Evolutionary conservation across 192 early-diverging fungal genomes (phyloP).

Genomic region (Ramicandelaber brevisporus): DNA sequence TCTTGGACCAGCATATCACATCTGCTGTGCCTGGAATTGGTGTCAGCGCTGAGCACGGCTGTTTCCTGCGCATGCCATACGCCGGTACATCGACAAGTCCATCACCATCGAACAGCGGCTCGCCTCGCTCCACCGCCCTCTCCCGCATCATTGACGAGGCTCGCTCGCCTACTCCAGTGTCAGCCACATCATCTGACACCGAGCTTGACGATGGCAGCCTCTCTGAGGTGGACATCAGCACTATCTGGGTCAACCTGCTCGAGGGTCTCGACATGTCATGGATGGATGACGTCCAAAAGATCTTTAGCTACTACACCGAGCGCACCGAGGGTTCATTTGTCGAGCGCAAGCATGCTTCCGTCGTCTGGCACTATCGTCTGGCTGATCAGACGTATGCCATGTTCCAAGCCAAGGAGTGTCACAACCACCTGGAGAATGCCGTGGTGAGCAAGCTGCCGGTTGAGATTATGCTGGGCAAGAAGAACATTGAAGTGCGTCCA

Average conservation of each 20-base stretch:
- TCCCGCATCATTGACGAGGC: no score
- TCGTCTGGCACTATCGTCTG: conserved; percentile 93
- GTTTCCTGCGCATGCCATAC: conserved; percentile 66
- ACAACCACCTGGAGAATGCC: conserved; percentile 79
- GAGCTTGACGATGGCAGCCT: no score
- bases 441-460: conserved; percentile 83
- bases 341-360: conserved; percentile 73
- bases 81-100: no score
- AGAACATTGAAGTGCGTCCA: conserved; percentile 89
- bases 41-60: conserved; percentile 82
- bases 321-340: conserved; percentile 83
- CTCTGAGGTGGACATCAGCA: no score
- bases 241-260: conserved; percentile 50
- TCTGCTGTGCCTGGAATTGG: conserved; percentile 53
- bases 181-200: no score
- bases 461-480: conserved; percentile 86
- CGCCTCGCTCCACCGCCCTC: no score
- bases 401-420: conserved; percentile 95
- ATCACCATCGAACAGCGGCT: no score
- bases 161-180: no score
- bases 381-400: conserved; percentile 84
- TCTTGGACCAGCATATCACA: conserved; percentile 64
- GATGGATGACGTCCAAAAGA: conserved; percentile 80
- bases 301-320: conserved; percentile 88
- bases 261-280: conserved; percentile 64